Evolutionary conservation across 306 rosid species (phyloP), one percentile per base, ranked within the genome.

Genomic region (Citrullus colocynthis): DNA sequence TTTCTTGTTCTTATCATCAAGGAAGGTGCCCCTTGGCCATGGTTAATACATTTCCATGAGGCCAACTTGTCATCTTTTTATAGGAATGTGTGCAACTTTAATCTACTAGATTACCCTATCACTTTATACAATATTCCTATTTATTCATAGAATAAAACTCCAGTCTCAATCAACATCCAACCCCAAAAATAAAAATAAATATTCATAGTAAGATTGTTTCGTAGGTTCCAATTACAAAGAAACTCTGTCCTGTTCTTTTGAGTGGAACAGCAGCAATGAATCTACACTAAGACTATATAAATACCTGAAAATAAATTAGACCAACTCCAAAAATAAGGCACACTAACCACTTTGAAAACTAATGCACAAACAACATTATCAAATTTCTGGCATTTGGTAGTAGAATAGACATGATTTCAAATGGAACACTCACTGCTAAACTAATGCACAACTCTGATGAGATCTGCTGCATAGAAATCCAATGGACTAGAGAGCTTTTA

Each of bases 41-140:
- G 74, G 16, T 34, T 17, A 39, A 3, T 39, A 30, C 32, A 12
- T 37, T 41, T 41, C 34, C 34, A 39, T 67, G 74, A 37, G 52
- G 54, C 24, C 74, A 67, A 39, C 74, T 67, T 41, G 52, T 67
- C 74, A 67, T 41, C 74, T 21, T 45, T 44, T 44, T 70, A 70
- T 70, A 2, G 58, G 76, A 70, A 70, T 48, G 76, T 70, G 76
- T 70, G 76, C 57, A 70, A 3, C 76, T 70, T 70, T 42, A 70
- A 70, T 24, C 10, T 44, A 18, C 15, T 69, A 69, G 36, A 42
- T 11, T 21, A 18, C 6, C 55, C 28, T 9, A 65, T 7, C 73
- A 65, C 51, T 69, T 42, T 44, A 44, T 44, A 44, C 11, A 44
- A 70, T 14, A 69, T 69, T 69, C 75, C 32, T 41, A 44, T 69